Evolutionary conservation across 257 asterid species (phyloP).

Genomic region (Scutellaria minor): DNA sequence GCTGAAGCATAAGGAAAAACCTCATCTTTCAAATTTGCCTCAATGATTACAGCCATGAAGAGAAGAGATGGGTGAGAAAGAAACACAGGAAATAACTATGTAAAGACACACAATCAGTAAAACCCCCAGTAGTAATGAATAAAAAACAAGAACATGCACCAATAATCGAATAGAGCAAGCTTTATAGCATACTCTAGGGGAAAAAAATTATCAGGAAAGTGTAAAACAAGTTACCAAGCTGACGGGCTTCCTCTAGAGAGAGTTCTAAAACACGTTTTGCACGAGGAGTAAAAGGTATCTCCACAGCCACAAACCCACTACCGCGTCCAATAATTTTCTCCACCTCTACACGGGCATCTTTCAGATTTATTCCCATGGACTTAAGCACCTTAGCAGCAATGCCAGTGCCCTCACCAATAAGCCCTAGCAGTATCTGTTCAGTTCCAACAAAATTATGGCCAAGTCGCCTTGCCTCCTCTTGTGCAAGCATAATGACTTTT

Average conservation of each 20-base stretch:
- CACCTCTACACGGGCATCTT: conserved; percentile 98
- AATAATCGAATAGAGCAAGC: conserved; percentile 10
- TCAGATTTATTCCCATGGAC: conserved; percentile 95
- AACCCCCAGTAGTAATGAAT: neutral
- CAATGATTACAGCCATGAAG: neutral
- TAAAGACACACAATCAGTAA: neutral
- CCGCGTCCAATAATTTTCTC: conserved; percentile 98
- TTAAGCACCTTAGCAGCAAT: conserved; percentile 98
- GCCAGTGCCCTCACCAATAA: conserved; percentile 98
- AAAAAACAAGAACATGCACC: conserved; percentile 16
- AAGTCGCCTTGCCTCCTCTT: conserved; percentile 97
- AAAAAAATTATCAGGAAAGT: neutral
- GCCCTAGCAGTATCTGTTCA: conserved; percentile 93
- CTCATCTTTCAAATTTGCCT: neutral
- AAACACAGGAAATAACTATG: conserved; percentile 2
- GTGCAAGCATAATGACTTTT: conserved; percentile 97
- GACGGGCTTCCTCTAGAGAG: conserved; percentile 98
- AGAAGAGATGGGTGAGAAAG: neutral
- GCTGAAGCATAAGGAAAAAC: neutral
- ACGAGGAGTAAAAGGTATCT: conserved; percentile 98
- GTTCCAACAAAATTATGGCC: conserved; percentile 98
- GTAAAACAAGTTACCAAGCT: conserved; percentile 67
- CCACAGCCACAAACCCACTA: conserved; percentile 97
- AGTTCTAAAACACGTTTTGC: conserved; percentile 97
- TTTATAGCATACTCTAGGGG: conserved; percentile 11